Conservation (phyloP, 306 rosid genomes). For the Cercis canadensis region DNA sequence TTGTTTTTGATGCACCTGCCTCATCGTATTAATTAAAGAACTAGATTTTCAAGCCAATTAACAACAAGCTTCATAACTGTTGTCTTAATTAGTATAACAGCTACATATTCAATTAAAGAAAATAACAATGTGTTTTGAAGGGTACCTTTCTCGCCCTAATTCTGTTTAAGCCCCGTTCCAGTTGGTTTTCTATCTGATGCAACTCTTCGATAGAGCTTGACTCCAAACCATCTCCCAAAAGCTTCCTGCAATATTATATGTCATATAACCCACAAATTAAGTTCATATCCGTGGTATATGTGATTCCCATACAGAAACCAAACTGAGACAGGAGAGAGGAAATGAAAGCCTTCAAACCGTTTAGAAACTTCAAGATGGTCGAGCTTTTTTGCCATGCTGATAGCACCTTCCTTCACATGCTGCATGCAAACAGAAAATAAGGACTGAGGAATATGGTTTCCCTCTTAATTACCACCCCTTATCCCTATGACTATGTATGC, state of each 20-base stretch:
- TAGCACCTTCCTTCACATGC: slow-evolving; percentile 49
- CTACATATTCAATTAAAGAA: too few relatives aligned
- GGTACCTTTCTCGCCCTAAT: slow-evolving; percentile 85
- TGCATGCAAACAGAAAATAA: slow-evolving; percentile 40
- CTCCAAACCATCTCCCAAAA: slow-evolving; percentile 76
- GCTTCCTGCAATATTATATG: slow-evolving; percentile 61
- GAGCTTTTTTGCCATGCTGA: slow-evolving; percentile 57
- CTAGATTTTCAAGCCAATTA: too few relatives aligned
- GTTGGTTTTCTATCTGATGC: slow-evolving; percentile 65
- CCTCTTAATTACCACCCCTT: not conserved
- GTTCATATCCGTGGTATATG: not conserved
- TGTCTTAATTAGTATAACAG: too few relatives aligned
- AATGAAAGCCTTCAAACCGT: slow-evolving; percentile 46
- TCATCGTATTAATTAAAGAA: too few relatives aligned
- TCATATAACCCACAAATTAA: slow-evolving; percentile 1
- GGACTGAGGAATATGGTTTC: not conserved
- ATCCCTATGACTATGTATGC: too few relatives aligned
- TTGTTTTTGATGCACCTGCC: too few relatives aligned
- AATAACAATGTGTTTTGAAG: not conserved
- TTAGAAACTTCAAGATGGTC: slow-evolving; percentile 67
- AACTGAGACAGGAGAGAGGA: slow-evolving; percentile 5
- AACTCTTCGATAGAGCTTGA: slow-evolving; percentile 66
- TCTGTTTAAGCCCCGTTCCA: slow-evolving; percentile 73
- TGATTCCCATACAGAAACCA: slow-evolving; percentile 10
- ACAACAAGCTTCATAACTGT: too few relatives aligned